phyloP scores from a whole-genome alignment of 352 stramenopile species.

The Globisporangium nagaii region DNA sequence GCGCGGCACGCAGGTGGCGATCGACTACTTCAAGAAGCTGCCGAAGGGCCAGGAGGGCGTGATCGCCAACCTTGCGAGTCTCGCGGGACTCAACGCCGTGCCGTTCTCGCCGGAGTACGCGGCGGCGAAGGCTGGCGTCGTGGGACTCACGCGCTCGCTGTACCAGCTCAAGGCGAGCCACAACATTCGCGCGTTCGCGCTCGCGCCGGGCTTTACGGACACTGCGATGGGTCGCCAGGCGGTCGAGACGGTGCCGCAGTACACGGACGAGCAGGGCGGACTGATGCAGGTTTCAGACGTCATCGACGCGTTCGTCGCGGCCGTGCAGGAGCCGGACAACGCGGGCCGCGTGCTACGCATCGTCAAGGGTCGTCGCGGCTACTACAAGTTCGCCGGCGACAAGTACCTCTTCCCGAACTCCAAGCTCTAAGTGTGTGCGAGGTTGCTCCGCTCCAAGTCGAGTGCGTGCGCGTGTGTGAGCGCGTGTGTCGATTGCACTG shows the following conservation, averaged over 20 bases:
- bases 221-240: slow-evolving; percentile 57
- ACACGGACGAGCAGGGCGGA: slow-evolving; percentile 48
- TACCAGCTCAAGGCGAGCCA: slow-evolving; percentile 49
- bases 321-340: slow-evolving; percentile 49
- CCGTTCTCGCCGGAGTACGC: slow-evolving; percentile 63
- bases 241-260: slow-evolving; percentile 25
- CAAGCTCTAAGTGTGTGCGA: slow-evolving; percentile 24
- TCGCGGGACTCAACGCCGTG: slow-evolving; percentile 47
- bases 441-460: too few species aligned
- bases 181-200: slow-evolving; percentile 66
- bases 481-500: neutral
- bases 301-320: slow-evolving; percentile 47
- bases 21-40: slow-evolving; percentile 53
- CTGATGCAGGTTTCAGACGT: slow-evolving; percentile 36
- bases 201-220: slow-evolving; percentile 66
- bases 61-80: slow-evolving; percentile 65
- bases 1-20: slow-evolving; percentile 60
- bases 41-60: slow-evolving; percentile 58
- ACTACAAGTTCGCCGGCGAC: slow-evolving; percentile 64
- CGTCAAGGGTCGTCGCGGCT: slow-evolving; percentile 37
- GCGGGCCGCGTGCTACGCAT: slow-evolving; percentile 55
- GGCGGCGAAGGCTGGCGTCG: slow-evolving; percentile 67
- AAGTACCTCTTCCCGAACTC: slow-evolving; percentile 63
- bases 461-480: neutral
- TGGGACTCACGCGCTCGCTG: slow-evolving; percentile 67